Percentiles rank a stretch among this genome's conserved stretches.
Conservation (phyloP, 306 rosid species). For the Sesbania bispinosa region DNA sequence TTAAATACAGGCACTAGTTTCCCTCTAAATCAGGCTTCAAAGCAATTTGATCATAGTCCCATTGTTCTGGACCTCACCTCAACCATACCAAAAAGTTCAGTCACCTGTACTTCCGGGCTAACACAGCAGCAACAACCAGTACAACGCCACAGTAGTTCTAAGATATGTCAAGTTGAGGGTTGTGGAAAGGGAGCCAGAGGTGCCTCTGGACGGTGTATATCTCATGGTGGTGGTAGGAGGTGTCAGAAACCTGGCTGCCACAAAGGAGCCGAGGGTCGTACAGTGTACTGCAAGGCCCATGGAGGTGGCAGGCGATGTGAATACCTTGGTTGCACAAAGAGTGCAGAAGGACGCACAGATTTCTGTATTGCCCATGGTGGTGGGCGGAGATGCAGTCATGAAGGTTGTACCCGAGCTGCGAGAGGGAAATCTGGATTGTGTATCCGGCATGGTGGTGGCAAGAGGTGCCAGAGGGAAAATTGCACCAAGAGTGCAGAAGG, state of each 20-base stretch:
- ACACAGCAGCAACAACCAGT: constrained; percentile 53
- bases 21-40: constrained; percentile 41
- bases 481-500: constrained; percentile 97
- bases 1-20: constrained; percentile 30
- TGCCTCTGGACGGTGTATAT: constrained; percentile 91
- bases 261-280: constrained; percentile 96
- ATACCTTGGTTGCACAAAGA: constrained; percentile 90
- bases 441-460: constrained; percentile 95
- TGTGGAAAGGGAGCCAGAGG: constrained; percentile 98
- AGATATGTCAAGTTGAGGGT: constrained; percentile 82
- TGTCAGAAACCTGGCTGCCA: constrained; percentile 91
- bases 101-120: constrained; percentile 68
- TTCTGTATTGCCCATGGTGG: constrained; percentile 98
- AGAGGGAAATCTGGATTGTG: constrained; percentile 95
- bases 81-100: constrained; percentile 67
- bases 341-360: constrained; percentile 97
- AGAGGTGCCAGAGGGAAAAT: constrained; percentile 86
- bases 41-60: constrained; percentile 40
- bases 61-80: constrained; percentile 50
- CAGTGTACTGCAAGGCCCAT: constrained; percentile 95
- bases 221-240: constrained; percentile 96
- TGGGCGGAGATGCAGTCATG: constrained; percentile 82
- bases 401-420: constrained; percentile 85
- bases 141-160: constrained; percentile 56
- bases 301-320: constrained; percentile 98